phyloP scores from a whole-genome alignment of 306 rosid genomes.

The Albizia julibrissin region DNA sequence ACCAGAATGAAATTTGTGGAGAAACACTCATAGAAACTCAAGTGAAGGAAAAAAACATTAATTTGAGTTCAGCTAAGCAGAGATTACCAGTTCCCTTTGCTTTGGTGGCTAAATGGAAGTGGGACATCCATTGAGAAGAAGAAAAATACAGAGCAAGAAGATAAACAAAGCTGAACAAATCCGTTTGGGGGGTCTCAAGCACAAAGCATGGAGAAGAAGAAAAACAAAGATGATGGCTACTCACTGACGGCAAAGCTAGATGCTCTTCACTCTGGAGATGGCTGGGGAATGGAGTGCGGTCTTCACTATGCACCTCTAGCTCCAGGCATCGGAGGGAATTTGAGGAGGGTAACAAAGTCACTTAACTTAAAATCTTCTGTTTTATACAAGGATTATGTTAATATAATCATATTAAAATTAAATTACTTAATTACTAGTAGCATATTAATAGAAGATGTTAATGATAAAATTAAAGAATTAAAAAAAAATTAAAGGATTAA shows the following conservation, averaged over 20 bases:
- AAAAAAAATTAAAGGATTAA: no score
- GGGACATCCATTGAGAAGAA: neutral
- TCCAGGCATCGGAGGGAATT: no score
- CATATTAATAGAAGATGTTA: no score
- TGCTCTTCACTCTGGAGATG: neutral
- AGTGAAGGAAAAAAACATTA: no score
- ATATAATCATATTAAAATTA: no score
- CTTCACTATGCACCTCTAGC: no score
- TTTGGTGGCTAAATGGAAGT: neutral
- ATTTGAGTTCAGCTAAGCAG: neutral
- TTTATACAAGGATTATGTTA: no score
- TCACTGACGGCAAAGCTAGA: neutral
- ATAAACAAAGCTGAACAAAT: no score
- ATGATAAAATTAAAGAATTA: no score
- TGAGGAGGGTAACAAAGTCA: no score
- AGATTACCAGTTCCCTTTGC: neutral
- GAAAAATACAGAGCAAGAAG: neutral
- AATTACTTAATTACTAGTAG: no score
- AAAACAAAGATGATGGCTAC: neutral
- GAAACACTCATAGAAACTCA: neutral
- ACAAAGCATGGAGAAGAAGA: neutral
- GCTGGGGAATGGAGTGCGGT: neutral
- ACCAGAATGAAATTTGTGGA: neutral
- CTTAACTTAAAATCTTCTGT: no score
- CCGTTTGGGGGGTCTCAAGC: neutral